Conservation (phyloP, 495 filamentous ascomycete species). For the Bathelium albidoporum region DNA sequence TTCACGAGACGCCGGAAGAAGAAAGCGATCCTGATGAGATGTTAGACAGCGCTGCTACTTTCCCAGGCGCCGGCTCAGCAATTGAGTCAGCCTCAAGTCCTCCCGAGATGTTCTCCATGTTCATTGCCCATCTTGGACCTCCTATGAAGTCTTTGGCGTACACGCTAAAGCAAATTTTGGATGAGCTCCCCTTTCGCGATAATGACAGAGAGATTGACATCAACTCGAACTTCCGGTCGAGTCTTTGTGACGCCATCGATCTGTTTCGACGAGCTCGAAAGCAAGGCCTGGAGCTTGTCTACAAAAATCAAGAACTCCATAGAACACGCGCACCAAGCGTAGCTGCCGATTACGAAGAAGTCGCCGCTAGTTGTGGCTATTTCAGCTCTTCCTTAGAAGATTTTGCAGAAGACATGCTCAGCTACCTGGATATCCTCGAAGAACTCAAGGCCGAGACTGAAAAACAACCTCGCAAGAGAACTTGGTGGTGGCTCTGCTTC, state of each 20-base stretch:
- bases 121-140: constrained; percentile 78
- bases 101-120: constrained; percentile 74
- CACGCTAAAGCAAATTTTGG: constrained; percentile 77
- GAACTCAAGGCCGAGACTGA: constrained; percentile 63
- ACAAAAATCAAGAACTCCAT: constrained; percentile 61
- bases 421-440: constrained; percentile 71
- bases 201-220: constrained; percentile 55
- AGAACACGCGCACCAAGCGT: constrained; percentile 53
- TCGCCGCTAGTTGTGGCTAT: constrained; percentile 89
- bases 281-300: constrained; percentile 65
- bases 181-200: constrained; percentile 70
- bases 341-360: constrained; percentile 93
- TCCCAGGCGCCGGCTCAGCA: constrained; percentile 1
- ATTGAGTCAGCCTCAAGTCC: constrained; percentile 36
- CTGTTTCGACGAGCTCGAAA: constrained; percentile 65
- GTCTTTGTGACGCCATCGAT: constrained; percentile 65
- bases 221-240: constrained; percentile 66
- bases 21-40: constrained; percentile 37
- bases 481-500: constrained; percentile 82
- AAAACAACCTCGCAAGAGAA: constrained; percentile 43
- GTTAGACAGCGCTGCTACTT: neutral
- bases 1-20: constrained; percentile 58
- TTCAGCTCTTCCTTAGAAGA: constrained; percentile 83
- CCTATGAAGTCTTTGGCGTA: constrained; percentile 90
- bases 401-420: constrained; percentile 80